Conservation (phyloP, 2,329 filamentous ascomycete species). For the Allantophomopsis lycopodina region DNA sequence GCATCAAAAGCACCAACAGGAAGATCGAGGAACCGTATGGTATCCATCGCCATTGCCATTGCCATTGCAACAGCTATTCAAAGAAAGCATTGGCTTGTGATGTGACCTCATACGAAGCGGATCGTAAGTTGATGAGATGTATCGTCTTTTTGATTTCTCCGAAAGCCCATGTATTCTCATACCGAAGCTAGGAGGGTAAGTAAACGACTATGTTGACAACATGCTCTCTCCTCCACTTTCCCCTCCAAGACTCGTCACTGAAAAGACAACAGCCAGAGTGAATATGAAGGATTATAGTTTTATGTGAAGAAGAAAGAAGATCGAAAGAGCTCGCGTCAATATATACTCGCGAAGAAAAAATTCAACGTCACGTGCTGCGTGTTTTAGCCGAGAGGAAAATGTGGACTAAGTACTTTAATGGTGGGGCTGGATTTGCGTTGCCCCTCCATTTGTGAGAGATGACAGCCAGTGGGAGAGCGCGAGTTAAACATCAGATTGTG, state of each 20-base stretch:
- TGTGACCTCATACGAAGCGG: not conserved
- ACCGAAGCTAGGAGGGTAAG: constrained; percentile 42
- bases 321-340: not conserved
- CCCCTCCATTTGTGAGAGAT: no score
- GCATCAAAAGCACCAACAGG: not conserved
- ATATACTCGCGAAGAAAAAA: constrained; percentile 1
- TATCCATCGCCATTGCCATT: not conserved
- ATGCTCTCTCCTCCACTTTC: constrained; percentile 54
- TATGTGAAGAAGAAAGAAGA: constrained; percentile 24
- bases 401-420: not conserved
- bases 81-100: not conserved
- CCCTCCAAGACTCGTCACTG: constrained; percentile 50
- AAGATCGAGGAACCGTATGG: not conserved
- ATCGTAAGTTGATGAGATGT: constrained; percentile 6
- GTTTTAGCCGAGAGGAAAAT: no score
- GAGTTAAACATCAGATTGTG: no score
- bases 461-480: no score
- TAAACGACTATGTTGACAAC: constrained; percentile 26
- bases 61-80: not conserved
- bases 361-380: not conserved
- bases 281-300: constrained; percentile 44
- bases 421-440: not conserved
- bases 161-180: constrained; percentile 19
- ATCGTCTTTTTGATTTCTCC: constrained; percentile 15
- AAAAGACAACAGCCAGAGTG: constrained; percentile 46